A percentile compares a stretch with the other conserved stretches of the same genome.
These are phyloP conservation scores for Umbelopsis ramanniana DNA, from an alignment of 192 early-diverging fungal genomes.

Conservation along the genomic window DNA sequence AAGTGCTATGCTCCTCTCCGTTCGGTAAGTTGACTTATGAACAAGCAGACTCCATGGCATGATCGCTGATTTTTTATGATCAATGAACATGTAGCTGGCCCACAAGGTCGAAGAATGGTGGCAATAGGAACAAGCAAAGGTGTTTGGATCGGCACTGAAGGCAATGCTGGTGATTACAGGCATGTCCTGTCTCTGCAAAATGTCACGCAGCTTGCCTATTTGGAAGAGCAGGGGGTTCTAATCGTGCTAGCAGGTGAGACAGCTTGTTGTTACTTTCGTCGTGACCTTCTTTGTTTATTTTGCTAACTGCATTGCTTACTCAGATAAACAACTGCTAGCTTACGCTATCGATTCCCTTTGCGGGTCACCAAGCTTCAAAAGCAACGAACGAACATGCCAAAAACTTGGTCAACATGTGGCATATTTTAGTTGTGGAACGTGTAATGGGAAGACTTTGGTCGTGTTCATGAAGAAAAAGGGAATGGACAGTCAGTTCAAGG, in stretches of 20 bases:
- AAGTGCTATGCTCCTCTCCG: slow-evolving; percentile 55
- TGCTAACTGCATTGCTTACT: background rate
- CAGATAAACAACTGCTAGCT: slow-evolving; percentile 68
- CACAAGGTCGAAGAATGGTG: slow-evolving; percentile 61
- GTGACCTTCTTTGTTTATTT: background rate
- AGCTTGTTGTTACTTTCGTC: no score
- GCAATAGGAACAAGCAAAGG: slow-evolving; percentile 87
- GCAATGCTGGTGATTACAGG: slow-evolving; percentile 39
- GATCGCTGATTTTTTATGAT: no score
- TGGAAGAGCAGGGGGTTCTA: slow-evolving; percentile 79
- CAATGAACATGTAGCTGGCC: slow-evolving; percentile 18
- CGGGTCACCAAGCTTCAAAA: slow-evolving; percentile 39
- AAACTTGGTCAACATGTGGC: slow-evolving; percentile 46
- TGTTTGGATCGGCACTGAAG: slow-evolving; percentile 55
- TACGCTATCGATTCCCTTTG: slow-evolving; percentile 73
- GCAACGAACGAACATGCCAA: slow-evolving; percentile 54
- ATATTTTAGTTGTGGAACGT: slow-evolving; percentile 77
- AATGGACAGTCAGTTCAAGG: slow-evolving; percentile 41
- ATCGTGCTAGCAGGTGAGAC: slow-evolving; percentile 70
- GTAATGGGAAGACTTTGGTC: slow-evolving; percentile 60
- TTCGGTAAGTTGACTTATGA: slow-evolving; percentile 45
- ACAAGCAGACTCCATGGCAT: no score
- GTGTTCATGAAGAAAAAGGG: slow-evolving; percentile 39
- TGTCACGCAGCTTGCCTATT: slow-evolving; percentile 79
- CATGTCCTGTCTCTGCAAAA: slow-evolving; percentile 57